Evolutionary conservation across 768 basidiomycete genomes (phyloP).

Genomic region (Pulveroboletus sp.): DNA sequence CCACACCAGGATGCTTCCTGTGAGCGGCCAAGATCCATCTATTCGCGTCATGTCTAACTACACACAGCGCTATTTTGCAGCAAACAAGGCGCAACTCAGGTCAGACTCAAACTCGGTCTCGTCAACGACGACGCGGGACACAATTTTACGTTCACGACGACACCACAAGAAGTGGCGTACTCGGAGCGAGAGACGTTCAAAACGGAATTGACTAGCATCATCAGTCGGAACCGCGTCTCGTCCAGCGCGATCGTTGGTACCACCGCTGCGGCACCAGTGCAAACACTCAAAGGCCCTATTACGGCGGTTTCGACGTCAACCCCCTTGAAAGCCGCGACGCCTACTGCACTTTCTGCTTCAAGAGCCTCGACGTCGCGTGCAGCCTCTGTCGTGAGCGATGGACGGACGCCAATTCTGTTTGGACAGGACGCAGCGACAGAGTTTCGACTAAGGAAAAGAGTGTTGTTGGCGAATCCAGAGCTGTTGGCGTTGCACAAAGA

Average conservation of each 20-base stretch:
- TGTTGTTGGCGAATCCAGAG: slow-evolving; percentile 75
- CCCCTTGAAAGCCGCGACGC: slow-evolving; percentile 30
- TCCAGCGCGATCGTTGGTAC: slow-evolving; percentile 15
- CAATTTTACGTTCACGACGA: slow-evolving; percentile 76
- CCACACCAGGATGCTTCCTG: slow-evolving; percentile 59
- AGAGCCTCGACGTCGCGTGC: slow-evolving; percentile 57
- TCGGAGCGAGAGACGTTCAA: slow-evolving; percentile 83
- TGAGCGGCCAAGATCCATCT: slow-evolving; percentile 36
- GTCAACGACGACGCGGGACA: slow-evolving; percentile 69
- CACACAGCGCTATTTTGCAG: slow-evolving; percentile 78
- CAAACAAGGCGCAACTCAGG: slow-evolving; percentile 79
- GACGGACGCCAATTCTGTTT: slow-evolving; percentile 51
- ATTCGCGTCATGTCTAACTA: slow-evolving; percentile 5
- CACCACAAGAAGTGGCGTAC: slow-evolving; percentile 56
- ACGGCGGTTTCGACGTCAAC: slow-evolving; percentile 10
- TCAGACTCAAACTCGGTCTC: slow-evolving; percentile 72
- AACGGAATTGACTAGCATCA: slow-evolving; percentile 70
- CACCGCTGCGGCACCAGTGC: slow-evolving; percentile 16
- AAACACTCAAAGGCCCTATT: slow-evolving; percentile 25
- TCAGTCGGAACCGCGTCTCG: slow-evolving; percentile 61
- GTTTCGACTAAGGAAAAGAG: slow-evolving; percentile 73
- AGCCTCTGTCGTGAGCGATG: slow-evolving; percentile 55
- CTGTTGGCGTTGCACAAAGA: slow-evolving; percentile 82
- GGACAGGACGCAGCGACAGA: slow-evolving; percentile 62
- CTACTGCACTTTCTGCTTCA: slow-evolving; percentile 33